Percentiles rank a stretch among this genome's conserved stretches.
phyloP scores from a whole-genome alignment of 305 asterid genomes.

The Solanum hybrid region DNA sequence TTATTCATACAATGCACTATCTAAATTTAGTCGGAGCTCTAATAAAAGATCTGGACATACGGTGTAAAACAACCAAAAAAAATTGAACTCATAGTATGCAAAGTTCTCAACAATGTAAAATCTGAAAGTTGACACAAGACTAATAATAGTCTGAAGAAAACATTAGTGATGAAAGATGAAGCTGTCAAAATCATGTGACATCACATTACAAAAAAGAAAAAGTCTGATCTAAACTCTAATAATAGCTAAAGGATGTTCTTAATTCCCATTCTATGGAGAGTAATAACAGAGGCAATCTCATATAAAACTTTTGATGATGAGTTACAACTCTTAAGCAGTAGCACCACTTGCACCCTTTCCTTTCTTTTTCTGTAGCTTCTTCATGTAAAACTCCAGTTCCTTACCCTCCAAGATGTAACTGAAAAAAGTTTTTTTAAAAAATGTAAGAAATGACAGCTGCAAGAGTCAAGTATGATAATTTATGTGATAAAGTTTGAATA shows the following conservation, averaged over 20 bases:
- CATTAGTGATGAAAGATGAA: neutral
- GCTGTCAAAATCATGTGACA: neutral
- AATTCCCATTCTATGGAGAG: neutral
- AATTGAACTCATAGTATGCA: neutral
- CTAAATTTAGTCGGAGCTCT: neutral
- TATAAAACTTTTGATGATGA: neutral
- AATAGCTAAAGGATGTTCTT: neutral
- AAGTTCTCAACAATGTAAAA: neutral
- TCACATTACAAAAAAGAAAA: neutral
- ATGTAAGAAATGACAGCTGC: neutral
- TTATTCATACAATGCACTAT: too few relatives aligned
- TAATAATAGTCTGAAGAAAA: neutral
- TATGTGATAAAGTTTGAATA: neutral
- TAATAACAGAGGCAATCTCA: neutral
- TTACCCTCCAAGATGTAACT: slow-evolving; percentile 35
- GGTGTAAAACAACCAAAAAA: neutral
- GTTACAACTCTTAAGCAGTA: slow-evolving; percentile 13
- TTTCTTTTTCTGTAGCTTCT: slow-evolving; percentile 31
- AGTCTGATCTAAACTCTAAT: neutral
- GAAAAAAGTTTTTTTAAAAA: neutral
- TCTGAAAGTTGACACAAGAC: neutral
- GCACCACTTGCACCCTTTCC: slow-evolving; percentile 31
- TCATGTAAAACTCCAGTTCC: slow-evolving; percentile 29
- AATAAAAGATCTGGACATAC: neutral
- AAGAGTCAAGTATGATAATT: neutral